A percentile compares a stretch with the other conserved stretches of the same genome.
Evolutionary conservation across 192 early-diverging fungal genomes (phyloP).

Genomic region (Rhizoclosmatium sp.): DNA sequence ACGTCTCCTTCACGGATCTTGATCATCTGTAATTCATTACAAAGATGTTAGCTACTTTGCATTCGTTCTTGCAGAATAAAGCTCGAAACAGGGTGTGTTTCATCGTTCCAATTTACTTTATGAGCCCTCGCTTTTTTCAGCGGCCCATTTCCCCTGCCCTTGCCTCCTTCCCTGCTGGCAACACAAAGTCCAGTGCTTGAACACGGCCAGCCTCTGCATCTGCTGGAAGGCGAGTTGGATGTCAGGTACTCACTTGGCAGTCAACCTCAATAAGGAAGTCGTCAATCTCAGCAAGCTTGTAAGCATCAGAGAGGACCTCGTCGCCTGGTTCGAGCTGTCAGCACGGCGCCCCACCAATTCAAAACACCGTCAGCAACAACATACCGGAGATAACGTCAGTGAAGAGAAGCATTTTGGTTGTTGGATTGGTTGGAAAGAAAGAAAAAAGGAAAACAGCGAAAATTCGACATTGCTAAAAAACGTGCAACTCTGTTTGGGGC

Average conservation of each 20-base stretch:
- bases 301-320: conserved; percentile 93
- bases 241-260: conserved; percentile 61
- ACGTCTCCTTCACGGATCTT: conserved; percentile 72
- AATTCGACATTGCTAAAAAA: neutral
- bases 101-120: too few relatives aligned
- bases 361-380: neutral
- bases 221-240: neutral
- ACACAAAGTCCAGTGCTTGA: neutral
- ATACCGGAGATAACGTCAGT: conserved; percentile 54
- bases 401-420: conserved; percentile 49
- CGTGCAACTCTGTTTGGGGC: neutral
- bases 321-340: conserved; percentile 62
- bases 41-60: too few relatives aligned
- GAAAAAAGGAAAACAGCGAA: conserved; percentile 24
- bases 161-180: neutral
- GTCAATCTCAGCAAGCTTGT: conserved; percentile 68
- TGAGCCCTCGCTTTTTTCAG: neutral
- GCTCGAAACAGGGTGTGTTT: too few relatives aligned
- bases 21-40: conserved; percentile 57
- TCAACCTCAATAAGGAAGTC: conserved; percentile 79
- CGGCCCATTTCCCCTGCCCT: neutral
- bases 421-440: conserved; percentile 18
- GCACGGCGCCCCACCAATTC: neutral
- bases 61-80: too few relatives aligned
- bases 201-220: neutral